Conservation (phyloP, 441 rosid genomes). For the Flueggea neowawraea region DNA sequence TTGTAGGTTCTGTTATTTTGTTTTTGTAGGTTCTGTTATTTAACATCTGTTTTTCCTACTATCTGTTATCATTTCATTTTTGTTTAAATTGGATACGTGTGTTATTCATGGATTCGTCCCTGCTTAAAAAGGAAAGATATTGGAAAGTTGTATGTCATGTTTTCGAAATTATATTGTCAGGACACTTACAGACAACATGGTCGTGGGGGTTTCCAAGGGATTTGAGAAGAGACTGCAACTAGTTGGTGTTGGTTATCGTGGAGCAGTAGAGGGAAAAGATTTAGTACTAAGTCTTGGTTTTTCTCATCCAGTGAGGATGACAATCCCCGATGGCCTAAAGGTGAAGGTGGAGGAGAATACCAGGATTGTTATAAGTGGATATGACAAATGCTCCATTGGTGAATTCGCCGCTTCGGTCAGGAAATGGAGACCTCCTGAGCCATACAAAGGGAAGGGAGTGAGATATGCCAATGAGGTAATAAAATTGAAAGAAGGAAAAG, state of each 20-base stretch:
- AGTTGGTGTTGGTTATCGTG: constrained; percentile 93
- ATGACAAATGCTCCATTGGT: constrained; percentile 64
- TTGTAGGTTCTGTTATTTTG: no score
- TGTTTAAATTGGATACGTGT: no score
- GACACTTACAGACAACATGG: constrained; percentile 94
- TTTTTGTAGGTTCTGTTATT: no score
- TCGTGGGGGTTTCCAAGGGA: constrained; percentile 91
- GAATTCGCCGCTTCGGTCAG: constrained; percentile 83
- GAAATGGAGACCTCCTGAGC: constrained; percentile 98
- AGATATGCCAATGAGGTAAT: constrained; percentile 75
- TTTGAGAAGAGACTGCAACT: constrained; percentile 86
- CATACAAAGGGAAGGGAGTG: constrained; percentile 94
- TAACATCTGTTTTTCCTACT: no score
- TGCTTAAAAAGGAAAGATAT: no score
- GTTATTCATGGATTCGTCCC: no score
- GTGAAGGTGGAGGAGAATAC: constrained; percentile 91
- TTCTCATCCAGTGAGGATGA: constrained; percentile 92
- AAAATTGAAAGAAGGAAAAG: constrained; percentile 83
- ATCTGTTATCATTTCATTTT: no score
- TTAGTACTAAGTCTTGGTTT: constrained; percentile 81
- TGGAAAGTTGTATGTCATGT: no score
- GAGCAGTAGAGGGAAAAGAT: constrained; percentile 68
- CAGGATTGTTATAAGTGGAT: constrained; percentile 63
- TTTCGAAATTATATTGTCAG: constrained; percentile 24
- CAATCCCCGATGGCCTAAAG: constrained; percentile 58